Evolutionary conservation across 345 rosid species (phyloP).

Genomic region (Linum usitatissimum): DNA sequence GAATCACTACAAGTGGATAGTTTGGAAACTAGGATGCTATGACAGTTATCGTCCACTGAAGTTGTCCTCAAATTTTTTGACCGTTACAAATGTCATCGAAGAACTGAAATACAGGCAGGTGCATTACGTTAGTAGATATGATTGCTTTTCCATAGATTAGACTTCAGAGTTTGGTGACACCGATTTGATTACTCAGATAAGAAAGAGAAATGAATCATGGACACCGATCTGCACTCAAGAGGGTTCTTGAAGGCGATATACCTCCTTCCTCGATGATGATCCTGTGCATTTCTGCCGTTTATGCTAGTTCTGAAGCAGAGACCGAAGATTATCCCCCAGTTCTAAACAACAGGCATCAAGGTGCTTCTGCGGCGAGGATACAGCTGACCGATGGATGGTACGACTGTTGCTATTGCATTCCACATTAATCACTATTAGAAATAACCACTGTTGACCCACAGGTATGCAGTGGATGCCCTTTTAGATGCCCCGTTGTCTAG

Average conservation of each 20-base stretch:
- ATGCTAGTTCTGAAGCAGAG: constrained; percentile 21
- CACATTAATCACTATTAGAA: constrained; percentile 9
- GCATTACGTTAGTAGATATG: constrained; percentile 4
- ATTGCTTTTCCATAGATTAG: constrained; percentile 12
- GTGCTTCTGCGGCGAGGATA: constrained; percentile 36
- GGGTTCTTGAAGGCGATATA: constrained; percentile 79
- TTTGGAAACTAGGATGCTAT: constrained; percentile 85
- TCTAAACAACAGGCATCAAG: constrained; percentile 23
- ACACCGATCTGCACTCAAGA: constrained; percentile 79
- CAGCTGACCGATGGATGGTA: constrained; percentile 97
- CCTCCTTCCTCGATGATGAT: constrained; percentile 62
- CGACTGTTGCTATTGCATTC: constrained; percentile 17
- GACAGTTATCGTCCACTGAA: constrained; percentile 51
- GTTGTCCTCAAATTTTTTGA: constrained; percentile 50
- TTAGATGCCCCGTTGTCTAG: constrained; percentile 53
- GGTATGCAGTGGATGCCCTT: constrained; percentile 73
- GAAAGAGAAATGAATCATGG: constrained; percentile 92
- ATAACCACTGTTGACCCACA: constrained; percentile 22
- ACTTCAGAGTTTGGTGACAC: constrained; percentile 3
- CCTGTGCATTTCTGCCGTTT: constrained; percentile 61
- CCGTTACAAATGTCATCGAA: constrained; percentile 68
- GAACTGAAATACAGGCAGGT: constrained; percentile 87
- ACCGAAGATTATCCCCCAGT: constrained; percentile 21
- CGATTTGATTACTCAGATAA: constrained; percentile 39
- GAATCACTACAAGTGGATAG: constrained; percentile 90